These are phyloP conservation scores for Cercis canadensis DNA, from an alignment of 306 rosid species.

Conservation along the genomic window DNA sequence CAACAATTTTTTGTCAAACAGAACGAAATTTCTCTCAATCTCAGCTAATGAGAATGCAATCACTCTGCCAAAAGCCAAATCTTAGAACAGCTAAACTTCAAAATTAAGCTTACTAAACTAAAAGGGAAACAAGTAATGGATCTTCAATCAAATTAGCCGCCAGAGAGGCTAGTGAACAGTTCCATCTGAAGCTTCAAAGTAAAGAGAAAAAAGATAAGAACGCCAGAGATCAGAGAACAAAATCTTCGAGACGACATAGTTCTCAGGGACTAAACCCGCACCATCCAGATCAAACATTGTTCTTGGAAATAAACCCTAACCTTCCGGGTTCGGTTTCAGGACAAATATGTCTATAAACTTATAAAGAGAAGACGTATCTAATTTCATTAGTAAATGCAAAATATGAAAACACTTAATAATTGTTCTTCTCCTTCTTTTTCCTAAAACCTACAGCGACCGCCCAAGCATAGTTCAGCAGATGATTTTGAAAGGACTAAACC, in stretches of 20 bases:
- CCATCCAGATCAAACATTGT: slow-evolving; percentile 28
- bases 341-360: background rate
- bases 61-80: background rate
- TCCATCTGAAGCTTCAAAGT: slow-evolving; percentile 2
- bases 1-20: slow-evolving; percentile 1
- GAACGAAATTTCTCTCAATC: slow-evolving; percentile 12
- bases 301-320: slow-evolving; percentile 32
- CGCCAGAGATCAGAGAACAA: slow-evolving; percentile 12
- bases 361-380: background rate
- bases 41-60: background rate
- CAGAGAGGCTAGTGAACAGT: slow-evolving; percentile 29
- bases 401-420: slow-evolving; percentile 13
- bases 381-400: slow-evolving; percentile 15
- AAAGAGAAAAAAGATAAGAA: background rate
- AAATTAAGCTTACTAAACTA: slow-evolving; percentile 19
- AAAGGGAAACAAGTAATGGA: background rate
- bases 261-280: slow-evolving; percentile 17
- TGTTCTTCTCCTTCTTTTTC: slow-evolving; percentile 18
- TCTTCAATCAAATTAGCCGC: slow-evolving; percentile 28
- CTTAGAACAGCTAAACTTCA: slow-evolving; percentile 31
- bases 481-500: slow-evolving; percentile 35
- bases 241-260: slow-evolving; percentile 10
- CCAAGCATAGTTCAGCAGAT: background rate
- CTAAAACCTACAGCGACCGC: slow-evolving; percentile 34
- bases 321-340: slow-evolving; percentile 15